phyloP scores from a whole-genome alignment of 352 stramenopile species.

The Phytophthora citrophthora region DNA sequence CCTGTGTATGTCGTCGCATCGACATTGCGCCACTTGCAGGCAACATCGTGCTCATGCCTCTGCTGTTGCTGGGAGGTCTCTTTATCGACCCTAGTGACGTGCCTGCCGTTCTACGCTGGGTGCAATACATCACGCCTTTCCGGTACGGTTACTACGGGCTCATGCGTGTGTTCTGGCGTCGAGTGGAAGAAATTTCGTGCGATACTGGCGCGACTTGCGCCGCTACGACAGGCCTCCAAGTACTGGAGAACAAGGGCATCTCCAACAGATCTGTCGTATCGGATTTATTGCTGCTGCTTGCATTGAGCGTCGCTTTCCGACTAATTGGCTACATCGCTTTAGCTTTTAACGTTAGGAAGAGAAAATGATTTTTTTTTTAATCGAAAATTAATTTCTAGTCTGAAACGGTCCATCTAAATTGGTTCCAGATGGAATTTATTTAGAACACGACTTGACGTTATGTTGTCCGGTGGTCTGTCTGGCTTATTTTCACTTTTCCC shows the following conservation, averaged over 20 bases:
- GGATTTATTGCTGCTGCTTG: slow-evolving; percentile 34
- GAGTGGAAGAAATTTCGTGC: slow-evolving; percentile 48
- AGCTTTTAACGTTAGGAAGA: slow-evolving; percentile 27
- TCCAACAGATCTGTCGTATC: slow-evolving; percentile 26
- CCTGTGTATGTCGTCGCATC: slow-evolving; percentile 42
- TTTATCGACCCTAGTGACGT: slow-evolving; percentile 50
- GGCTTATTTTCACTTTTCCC: slow-evolving; percentile 5
- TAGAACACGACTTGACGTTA: background rate
- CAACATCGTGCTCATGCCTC: slow-evolving; percentile 46
- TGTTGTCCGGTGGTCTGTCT: background rate
- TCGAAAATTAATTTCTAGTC: background rate
- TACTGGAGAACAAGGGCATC: slow-evolving; percentile 46
- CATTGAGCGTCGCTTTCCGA: slow-evolving; percentile 39
- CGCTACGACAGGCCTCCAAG: slow-evolving; percentile 34
- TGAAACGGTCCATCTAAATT: background rate
- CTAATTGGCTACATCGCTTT: slow-evolving; percentile 38
- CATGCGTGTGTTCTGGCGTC: slow-evolving; percentile 55
- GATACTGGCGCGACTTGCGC: slow-evolving; percentile 21
- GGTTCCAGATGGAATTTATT: background rate
- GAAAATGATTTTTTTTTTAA: slow-evolving; percentile 19
- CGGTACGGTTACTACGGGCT: slow-evolving; percentile 57
- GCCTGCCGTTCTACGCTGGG: slow-evolving; percentile 48
- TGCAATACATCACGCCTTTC: slow-evolving; percentile 60
- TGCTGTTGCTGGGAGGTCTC: slow-evolving; percentile 56
- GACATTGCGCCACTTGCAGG: slow-evolving; percentile 51